Conservation (phyloP, 257 asterid species). For the Solanum rostratum region DNA sequence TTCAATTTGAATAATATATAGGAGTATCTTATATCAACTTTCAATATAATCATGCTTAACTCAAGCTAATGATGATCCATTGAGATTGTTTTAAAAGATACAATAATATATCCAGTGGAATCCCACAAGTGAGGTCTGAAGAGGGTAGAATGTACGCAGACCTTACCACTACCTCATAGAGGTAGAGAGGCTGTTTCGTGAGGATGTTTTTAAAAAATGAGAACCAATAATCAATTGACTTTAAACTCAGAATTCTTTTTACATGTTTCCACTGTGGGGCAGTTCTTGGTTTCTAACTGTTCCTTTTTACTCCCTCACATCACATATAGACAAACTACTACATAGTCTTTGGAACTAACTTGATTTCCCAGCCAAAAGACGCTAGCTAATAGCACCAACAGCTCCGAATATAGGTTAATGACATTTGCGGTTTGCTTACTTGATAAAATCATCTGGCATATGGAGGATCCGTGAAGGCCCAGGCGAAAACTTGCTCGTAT, state of each 20-base stretch:
- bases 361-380: background rate
- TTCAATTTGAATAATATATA: background rate
- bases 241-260: background rate
- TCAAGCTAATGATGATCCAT: background rate
- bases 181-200: too few species aligned
- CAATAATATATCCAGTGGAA: too few species aligned
- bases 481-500: slow-evolving; percentile 71
- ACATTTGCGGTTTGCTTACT: background rate
- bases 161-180: too few species aligned
- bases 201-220: background rate
- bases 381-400: background rate
- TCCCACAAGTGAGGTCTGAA: too few species aligned
- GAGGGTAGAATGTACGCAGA: too few species aligned
- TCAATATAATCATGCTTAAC: background rate
- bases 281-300: background rate
- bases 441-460: slow-evolving; percentile 43
- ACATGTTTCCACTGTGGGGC: background rate
- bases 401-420: background rate
- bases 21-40: background rate
- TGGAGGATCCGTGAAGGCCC: slow-evolving; percentile 84
- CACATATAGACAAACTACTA: background rate
- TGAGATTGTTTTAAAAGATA: too few species aligned
- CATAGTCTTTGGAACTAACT: background rate
- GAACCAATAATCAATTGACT: background rate
- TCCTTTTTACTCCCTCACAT: background rate